Base-by-base conservation (phyloP, 192 early-diverging fungal species). In the Coemansia aciculifera region DNA sequence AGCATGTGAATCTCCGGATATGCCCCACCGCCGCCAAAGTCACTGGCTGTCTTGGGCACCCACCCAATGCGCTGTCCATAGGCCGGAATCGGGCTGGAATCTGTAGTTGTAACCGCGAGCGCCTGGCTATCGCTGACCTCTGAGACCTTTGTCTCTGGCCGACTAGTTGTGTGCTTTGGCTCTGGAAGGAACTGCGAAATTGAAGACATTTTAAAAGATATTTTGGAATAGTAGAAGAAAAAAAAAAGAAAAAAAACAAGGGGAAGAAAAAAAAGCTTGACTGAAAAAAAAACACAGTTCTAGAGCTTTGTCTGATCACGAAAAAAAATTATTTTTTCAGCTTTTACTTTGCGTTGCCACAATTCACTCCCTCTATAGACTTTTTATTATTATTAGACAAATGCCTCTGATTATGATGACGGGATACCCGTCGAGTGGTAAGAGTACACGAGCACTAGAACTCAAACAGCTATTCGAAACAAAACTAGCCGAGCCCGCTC, bases 1-100 rank as follows among this genome's bases (percentile, higher is more conserved):
- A 89, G 88, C 49, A 92, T 79, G 69, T 89, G 89, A 63, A 96
- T 90, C 79, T 99, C 98, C 27, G 98, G 98, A 70, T 90, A 99
- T 1, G 98, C 95, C 36, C 98, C 98, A 37, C 98, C 98, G 82
- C 96, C 94, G 63, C 93, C 95, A 89, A 92, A 99, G 73, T 99
- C 96, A 52, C 89, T 87, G 24, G 83, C 72, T 15, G 86, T 88
- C 65, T 89, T 87, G 64, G 96, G 96, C 62, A 88, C 87, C 79
- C 87, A 98, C 37, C 87, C 90, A 44, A 83, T 40, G 49, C 96
- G 90, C 52, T 90, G 71, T 13, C 96, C 93, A 63, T 96, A 95
- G 21, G 89, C 85, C 5, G 96, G 96, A 51, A 83, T 72, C 11
- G 24, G 27, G 1, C 44, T 43, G 6, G 56, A 42, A 24, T 37